Evolutionary conservation across 257 asterid genomes (phyloP), one percentile per base, ranked within the genome.

Genomic region (Rhazya stricta): DNA sequence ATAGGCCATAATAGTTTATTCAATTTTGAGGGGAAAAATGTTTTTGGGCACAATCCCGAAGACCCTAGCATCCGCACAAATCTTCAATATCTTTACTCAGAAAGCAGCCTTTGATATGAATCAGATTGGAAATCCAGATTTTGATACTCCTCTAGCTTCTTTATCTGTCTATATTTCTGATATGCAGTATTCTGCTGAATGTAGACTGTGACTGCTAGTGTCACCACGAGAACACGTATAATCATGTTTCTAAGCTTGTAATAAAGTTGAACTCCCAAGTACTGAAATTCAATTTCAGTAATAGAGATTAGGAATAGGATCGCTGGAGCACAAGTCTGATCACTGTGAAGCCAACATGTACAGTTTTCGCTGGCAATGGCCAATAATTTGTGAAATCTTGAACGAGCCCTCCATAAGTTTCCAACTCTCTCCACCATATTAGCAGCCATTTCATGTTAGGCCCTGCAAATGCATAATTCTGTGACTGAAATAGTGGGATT

Each of bases 321-420:
- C 76, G 39, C 81, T n/a, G 51, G 27, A 79, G 39, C 23, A 79
- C 51, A 3, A 79, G 50, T 61, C 79, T 79, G 67, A 61, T 46
- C 61, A 18, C 5, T 37, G 76, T 57, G 51, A 74, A 56, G 1
- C 79, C 79, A 34, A 75, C 8, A 34, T 74, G 73, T 79, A 79
- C 48, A 58, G 51, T 74, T 75, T 79, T 39, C 71, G 74, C 27
- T 2, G 79, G 73, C 50, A 39, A 69, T 74, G 69, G 12, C 76
- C 79, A 37, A 74, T 69, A 34, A 79, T 79, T 32, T 79, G 83
- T n/a, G 82, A 69, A 43, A 46, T 79, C 79, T 74, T 73, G 82
- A 74, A 68, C 57, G 69, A 79, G 51, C 25, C 75, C 54, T 1
- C 56, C 63, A 73, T 73, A 68, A 63, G 23, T 57, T 68, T 79